Conservation (phyloP, 2,329 filamentous ascomycete species). For the Alternaria conjuncta region DNA sequence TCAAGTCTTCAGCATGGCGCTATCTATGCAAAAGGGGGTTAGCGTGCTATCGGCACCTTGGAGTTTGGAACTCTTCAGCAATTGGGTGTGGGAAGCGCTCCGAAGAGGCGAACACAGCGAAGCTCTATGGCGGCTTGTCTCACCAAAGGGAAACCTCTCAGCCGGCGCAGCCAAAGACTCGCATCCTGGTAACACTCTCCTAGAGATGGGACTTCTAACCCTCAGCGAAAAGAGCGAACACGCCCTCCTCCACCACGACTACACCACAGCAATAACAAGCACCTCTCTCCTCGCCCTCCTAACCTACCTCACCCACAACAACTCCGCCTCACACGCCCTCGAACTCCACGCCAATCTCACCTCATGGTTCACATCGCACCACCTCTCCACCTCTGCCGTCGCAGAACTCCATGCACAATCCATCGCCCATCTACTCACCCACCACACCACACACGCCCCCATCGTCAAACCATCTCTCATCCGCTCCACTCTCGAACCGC, state of each 20-base stretch:
- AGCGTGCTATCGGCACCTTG: slow-evolving; percentile 60
- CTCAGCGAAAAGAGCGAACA: slow-evolving; percentile 55
- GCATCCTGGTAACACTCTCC: slow-evolving; percentile 13
- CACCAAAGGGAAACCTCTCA: slow-evolving; percentile 27
- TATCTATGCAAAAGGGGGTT: slow-evolving; percentile 62
- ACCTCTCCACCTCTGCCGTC: slow-evolving; percentile 29
- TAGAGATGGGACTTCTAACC: slow-evolving; percentile 23
- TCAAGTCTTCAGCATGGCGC: slow-evolving; percentile 71
- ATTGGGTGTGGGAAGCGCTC: slow-evolving; percentile 71
- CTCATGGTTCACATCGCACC: slow-evolving; percentile 31
- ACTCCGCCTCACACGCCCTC: slow-evolving; percentile 47
- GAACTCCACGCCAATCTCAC: slow-evolving; percentile 42
- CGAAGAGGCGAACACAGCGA: slow-evolving; percentile 44
- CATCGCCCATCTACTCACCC: slow-evolving; percentile 68
- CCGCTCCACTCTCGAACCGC: slow-evolving; percentile 65
- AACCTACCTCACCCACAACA: slow-evolving; percentile 64
- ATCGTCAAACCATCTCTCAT: slow-evolving; percentile 73
- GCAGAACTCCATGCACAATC: slow-evolving; percentile 74
- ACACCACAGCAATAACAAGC: slow-evolving; percentile 57
- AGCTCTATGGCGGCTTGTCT: slow-evolving; percentile 46
- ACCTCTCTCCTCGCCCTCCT: slow-evolving; percentile 70
- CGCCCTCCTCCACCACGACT: slow-evolving; percentile 56
- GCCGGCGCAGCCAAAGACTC: neutral
- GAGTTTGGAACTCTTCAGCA: slow-evolving; percentile 60
- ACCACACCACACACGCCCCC: slow-evolving; percentile 67